A percentile compares a stretch with the other conserved stretches of the same genome.
Conservation (phyloP, 2,329 filamentous ascomycete genomes). For the Penicillium crustosum region DNA sequence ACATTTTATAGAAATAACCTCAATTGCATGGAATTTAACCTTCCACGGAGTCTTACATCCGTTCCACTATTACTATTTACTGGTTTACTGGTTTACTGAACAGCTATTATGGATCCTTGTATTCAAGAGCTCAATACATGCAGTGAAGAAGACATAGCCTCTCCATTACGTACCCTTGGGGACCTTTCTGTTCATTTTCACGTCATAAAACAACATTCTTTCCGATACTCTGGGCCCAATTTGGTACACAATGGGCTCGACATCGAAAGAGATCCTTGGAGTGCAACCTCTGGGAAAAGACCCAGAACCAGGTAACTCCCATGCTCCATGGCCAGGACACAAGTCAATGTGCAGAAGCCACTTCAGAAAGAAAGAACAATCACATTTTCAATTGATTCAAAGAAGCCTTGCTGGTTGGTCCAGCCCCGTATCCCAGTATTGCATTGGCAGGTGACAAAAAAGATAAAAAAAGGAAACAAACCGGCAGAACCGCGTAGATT, state of each 20-base stretch:
- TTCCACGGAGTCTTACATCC: background rate
- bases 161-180: background rate
- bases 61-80: background rate
- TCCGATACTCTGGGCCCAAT: background rate
- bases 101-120: background rate
- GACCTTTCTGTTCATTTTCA: background rate
- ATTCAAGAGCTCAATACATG: constrained; percentile 2
- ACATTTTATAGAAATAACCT: background rate
- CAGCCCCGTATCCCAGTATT: constrained; percentile 15
- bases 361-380: constrained; percentile 7
- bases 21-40: background rate
- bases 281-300: background rate
- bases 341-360: constrained; percentile 3
- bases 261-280: background rate
- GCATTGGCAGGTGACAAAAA: constrained; percentile 11
- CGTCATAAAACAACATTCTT: background rate
- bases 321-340: background rate
- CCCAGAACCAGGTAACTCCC: background rate
- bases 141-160: background rate
- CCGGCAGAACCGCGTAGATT: constrained; percentile 6
- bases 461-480: constrained; percentile 9
- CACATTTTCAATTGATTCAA: constrained; percentile 17
- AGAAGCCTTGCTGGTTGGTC: constrained; percentile 12
- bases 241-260: background rate
- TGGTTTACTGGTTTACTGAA: background rate